Percentiles rank a stretch among this genome's conserved stretches.
Evolutionary conservation across 2,329 filamentous ascomycete genomes (phyloP).

Genomic region (Talaromyces funiculosus): DNA sequence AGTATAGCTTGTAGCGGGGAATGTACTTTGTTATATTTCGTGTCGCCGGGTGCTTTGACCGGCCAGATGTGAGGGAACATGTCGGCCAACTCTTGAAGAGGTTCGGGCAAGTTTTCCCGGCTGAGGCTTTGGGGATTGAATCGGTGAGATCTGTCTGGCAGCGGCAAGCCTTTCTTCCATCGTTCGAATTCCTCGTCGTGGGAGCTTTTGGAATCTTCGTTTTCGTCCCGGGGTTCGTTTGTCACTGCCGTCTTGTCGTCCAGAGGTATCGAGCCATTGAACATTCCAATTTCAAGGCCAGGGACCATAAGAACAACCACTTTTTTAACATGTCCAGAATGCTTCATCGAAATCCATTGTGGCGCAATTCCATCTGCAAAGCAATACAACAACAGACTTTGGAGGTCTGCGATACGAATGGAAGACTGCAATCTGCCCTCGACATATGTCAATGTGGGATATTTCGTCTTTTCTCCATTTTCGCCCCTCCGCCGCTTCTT

Average conservation of each 20-base stretch:
- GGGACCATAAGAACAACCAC: conserved; percentile 89
- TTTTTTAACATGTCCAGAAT: conserved; percentile 57
- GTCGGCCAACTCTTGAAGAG: conserved; percentile 63
- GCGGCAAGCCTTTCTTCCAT: conserved; percentile 38
- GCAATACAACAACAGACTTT: conserved; percentile 55
- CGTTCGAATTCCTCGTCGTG: conserved; percentile 27
- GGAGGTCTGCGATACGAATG: conserved; percentile 55
- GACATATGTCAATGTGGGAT: conserved; percentile 49
- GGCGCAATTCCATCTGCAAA: conserved; percentile 57
- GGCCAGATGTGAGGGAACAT: conserved; percentile 90
- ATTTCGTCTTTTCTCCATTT: conserved; percentile 43
- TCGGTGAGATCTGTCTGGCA: conserved; percentile 25
- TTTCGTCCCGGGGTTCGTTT: conserved; percentile 13
- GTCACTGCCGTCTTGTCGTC: conserved; percentile 10
- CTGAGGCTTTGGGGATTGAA: conserved; percentile 32
- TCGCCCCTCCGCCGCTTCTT: conserved; percentile 29
- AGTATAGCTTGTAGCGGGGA: conserved; percentile 84
- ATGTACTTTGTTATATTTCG: conserved; percentile 71
- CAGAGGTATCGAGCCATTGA: conserved; percentile 54
- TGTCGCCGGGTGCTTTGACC: conserved; percentile 78
- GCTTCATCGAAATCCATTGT: conserved; percentile 58
- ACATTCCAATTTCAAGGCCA: conserved; percentile 85
- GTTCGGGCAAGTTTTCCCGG: conserved; percentile 36
- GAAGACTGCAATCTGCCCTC: conserved; percentile 50
- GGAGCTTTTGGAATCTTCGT: conserved; percentile 16